A percentile compares a stretch with the other conserved stretches of the same genome.
phyloP scores from a whole-genome alignment of 768 basidiomycete genomes.

The Melanogaster broomeanus region DNA sequence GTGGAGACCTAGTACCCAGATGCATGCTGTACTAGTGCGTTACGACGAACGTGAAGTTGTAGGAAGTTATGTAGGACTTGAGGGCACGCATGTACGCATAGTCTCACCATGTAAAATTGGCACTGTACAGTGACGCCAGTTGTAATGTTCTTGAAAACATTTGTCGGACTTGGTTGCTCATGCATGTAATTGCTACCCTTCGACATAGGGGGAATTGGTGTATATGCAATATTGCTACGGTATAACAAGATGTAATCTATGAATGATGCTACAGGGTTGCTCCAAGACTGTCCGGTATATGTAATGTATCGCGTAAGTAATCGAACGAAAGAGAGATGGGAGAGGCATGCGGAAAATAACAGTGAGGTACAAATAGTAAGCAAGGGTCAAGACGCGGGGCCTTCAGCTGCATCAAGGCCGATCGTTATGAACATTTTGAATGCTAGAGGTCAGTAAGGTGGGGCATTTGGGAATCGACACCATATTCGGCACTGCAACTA shows the following conservation, averaged over 20 bases:
- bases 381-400: background rate
- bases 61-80: no score
- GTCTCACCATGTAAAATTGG: no score
- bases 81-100: no score
- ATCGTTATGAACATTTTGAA: background rate
- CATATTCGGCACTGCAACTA: constrained; percentile 1
- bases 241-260: constrained; percentile 12
- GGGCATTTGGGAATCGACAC: background rate
- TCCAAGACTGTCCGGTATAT: constrained; percentile 5
- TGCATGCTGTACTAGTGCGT: no score
- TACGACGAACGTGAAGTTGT: no score
- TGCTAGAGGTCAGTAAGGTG: background rate
- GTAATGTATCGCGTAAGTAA: background rate
- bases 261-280: constrained; percentile 9
- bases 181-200: background rate
- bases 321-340: background rate
- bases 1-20: no score
- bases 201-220: background rate
- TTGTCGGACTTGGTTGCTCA: no score
- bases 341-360: background rate
- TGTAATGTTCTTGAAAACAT: no score
- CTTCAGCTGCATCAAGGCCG: background rate
- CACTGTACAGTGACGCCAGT: no score
- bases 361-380: background rate
- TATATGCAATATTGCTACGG: background rate